phyloP scores from a whole-genome alignment of 768 basidiomycete species.

The Lactarius hatsudake region DNA sequence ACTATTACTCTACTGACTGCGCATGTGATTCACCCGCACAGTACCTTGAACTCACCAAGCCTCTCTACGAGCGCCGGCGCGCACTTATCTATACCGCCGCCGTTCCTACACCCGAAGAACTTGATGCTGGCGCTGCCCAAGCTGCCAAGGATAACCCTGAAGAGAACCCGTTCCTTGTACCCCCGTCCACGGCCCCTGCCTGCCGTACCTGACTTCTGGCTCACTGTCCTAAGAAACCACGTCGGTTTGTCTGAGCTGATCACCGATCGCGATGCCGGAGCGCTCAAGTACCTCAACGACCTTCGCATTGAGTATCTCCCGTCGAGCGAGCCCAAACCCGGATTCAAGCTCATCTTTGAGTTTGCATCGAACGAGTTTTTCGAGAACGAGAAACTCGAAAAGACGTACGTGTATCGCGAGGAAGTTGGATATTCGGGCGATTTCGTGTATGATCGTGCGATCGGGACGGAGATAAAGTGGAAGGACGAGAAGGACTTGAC shows the following conservation, averaged over 20 bases:
- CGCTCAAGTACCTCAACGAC: constrained; percentile 80
- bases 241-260: constrained; percentile 81
- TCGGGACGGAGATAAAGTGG: constrained; percentile 92
- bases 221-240: constrained; percentile 93
- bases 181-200: constrained; percentile 33
- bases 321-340: constrained; percentile 65
- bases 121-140: constrained; percentile 73
- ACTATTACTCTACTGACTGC: neutral
- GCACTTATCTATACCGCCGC: constrained; percentile 79
- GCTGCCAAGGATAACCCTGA: constrained; percentile 74
- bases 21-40: constrained; percentile 31
- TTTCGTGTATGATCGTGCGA: constrained; percentile 92
- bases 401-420: constrained; percentile 92
- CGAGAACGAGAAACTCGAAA: constrained; percentile 76
- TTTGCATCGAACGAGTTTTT: constrained; percentile 88
- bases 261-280: constrained; percentile 87
- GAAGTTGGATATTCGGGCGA: constrained; percentile 96
- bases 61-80: constrained; percentile 82
- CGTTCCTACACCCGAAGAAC: constrained; percentile 74
- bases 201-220: constrained; percentile 97
- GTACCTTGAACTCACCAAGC: constrained; percentile 76
- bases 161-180: constrained; percentile 50
- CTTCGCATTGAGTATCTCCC: constrained; percentile 76
- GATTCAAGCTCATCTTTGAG: constrained; percentile 85
- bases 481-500: constrained; percentile 98